A percentile compares a stretch with the other conserved stretches of the same genome.
phyloP scores from a whole-genome alignment of 2,329 filamentous ascomycete species.

The Stagonosporopsis vannaccii region DNA sequence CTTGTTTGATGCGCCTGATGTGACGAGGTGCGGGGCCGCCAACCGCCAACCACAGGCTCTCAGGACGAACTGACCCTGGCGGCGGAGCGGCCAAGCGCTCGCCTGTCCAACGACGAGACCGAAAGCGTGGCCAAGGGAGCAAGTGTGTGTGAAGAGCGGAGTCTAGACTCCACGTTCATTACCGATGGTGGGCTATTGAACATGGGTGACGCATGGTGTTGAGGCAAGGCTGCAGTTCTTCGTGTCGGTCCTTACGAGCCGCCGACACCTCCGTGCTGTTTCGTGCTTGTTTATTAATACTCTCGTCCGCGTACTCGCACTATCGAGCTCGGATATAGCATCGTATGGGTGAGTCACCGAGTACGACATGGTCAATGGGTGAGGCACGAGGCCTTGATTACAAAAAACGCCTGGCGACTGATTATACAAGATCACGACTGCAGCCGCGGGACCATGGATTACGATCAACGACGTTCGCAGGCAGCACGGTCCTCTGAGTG shows the following conservation, averaged over 20 bases:
- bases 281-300: slow-evolving; percentile 12
- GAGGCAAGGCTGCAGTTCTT: slow-evolving; percentile 20
- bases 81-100: slow-evolving; percentile 32
- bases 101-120: slow-evolving; percentile 14
- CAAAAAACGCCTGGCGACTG: not conserved
- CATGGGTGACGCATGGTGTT: slow-evolving; percentile 26
- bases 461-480: slow-evolving; percentile 9
- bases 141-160: slow-evolving; percentile 21
- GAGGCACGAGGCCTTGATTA: slow-evolving; percentile 8
- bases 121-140: slow-evolving; percentile 12
- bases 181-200: slow-evolving; percentile 20
- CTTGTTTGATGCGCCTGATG: slow-evolving; percentile 25
- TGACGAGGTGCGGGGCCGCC: slow-evolving; percentile 21
- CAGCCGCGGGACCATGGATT: slow-evolving; percentile 3
- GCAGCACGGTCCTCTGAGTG: slow-evolving; percentile 4
- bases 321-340: slow-evolving; percentile 16
- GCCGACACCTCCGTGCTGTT: slow-evolving; percentile 11
- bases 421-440: slow-evolving; percentile 5
- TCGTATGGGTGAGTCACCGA: slow-evolving; percentile 14
- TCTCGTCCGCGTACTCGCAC: slow-evolving; percentile 3
- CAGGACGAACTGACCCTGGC: slow-evolving; percentile 12
- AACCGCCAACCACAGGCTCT: slow-evolving; percentile 10
- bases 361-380: slow-evolving; percentile 4
- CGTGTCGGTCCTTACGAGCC: slow-evolving; percentile 22
- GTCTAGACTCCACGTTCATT: slow-evolving; percentile 27